These are phyloP conservation scores for Scytalidium sp. DNA, from an alignment of 2,329 filamentous ascomycete species.

Conservation along the genomic window DNA sequence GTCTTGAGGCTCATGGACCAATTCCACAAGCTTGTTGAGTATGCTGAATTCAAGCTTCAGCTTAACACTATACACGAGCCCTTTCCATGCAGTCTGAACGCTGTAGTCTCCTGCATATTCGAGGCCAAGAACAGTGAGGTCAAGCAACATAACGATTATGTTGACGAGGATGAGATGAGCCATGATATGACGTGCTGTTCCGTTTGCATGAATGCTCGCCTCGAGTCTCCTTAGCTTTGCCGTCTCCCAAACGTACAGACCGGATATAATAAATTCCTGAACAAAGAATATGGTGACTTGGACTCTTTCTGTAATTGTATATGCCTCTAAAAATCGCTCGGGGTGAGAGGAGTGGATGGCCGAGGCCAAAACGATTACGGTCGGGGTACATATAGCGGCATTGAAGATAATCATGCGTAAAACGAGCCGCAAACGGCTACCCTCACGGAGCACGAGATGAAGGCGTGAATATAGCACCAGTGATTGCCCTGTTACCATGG, in stretches of 20 bases:
- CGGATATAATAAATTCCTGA: slow-evolving; percentile 45
- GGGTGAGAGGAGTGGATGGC: slow-evolving; percentile 20
- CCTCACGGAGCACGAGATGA: slow-evolving; percentile 40
- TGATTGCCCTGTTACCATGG: slow-evolving; percentile 38
- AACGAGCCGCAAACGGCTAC: slow-evolving; percentile 35
- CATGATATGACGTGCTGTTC: slow-evolving; percentile 13
- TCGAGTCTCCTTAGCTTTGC: neutral
- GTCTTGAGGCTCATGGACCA: neutral
- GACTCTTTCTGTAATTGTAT: slow-evolving; percentile 43
- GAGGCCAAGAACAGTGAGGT: slow-evolving; percentile 34
- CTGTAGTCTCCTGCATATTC: slow-evolving; percentile 34
- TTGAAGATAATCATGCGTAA: slow-evolving; percentile 43
- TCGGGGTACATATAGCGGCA: slow-evolving; percentile 39
- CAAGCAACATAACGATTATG: slow-evolving; percentile 41
- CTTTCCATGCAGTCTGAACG: slow-evolving; percentile 35
- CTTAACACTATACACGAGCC: slow-evolving; percentile 37
- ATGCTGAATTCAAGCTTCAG: slow-evolving; percentile 48
- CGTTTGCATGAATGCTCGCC: neutral
- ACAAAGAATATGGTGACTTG: slow-evolving; percentile 47
- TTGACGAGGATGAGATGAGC: slow-evolving; percentile 44
- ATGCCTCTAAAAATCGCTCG: neutral
- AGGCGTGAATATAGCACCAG: slow-evolving; percentile 48
- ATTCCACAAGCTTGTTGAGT: slow-evolving; percentile 26
- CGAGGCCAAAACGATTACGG: slow-evolving; percentile 41
- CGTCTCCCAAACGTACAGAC: slow-evolving; percentile 35